Base-by-base conservation (phyloP, 2,329 filamentous ascomycete genomes). In the Claviceps sorghi region DNA sequence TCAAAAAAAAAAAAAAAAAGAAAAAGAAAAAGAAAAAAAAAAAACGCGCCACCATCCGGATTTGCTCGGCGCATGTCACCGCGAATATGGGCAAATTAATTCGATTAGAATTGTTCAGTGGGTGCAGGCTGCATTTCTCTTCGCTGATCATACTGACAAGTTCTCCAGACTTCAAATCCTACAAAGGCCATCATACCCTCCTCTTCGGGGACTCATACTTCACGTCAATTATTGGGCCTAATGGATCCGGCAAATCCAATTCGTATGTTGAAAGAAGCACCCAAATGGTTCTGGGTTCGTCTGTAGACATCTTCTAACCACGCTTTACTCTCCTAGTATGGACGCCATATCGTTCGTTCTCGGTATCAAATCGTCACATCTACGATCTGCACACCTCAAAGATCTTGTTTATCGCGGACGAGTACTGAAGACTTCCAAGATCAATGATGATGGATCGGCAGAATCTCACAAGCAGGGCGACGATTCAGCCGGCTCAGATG, bases 171-270 rank as follows among this genome's bases (percentile, higher is more conserved):
- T 98, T 98, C 82, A 98, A 98, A 74, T 97, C 93, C 61, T 98
- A 98, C 75, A 95, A 95, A 69, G 93, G 90, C 54, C 90, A 96
- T 63, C 93, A 98, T 72, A 84, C 81, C 55, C 81, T 98, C 45
- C 80, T 96, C 51, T 96, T 98, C 63, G 91, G 91, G 64, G 91
- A 98, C 72, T 94, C 90, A 2, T 97, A 96, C 71, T 98, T 98
- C 69, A 98, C 93, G 49, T 98, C 93, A 43, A 96, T 98, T 64
- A 97, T 98, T 64, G 93, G 94, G 6, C 93, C 93, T 66, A 98
- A 98, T 90, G 93, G 93, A 74, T 97, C 93, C 38, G 93, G 93
- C 58, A 98, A 98, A 70, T 98, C 93, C 21, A 98, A 98, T 68
- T 95, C 90, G 87, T 91, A 71, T 66, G 83, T 74, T 43, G 17